Conservation (phyloP, 148 eudicot species). For the Salicornia ramosissima region DNA sequence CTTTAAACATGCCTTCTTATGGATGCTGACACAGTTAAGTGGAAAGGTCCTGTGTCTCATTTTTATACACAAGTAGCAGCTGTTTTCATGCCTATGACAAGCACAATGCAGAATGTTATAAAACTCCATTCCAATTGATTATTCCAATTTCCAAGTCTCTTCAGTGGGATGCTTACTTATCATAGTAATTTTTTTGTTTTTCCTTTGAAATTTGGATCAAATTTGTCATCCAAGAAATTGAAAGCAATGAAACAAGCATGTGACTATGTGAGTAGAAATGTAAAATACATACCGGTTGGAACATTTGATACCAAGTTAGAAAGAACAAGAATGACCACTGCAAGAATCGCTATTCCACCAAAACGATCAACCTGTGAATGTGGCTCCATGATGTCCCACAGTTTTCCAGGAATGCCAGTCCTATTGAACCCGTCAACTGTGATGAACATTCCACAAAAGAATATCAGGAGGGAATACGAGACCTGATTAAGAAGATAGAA, state of each 20-base stretch:
- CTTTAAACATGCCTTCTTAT: no score
- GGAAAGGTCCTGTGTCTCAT: no score
- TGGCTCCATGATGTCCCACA: conserved; percentile 89
- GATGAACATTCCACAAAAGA: conserved; percentile 94
- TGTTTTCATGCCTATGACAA: no score
- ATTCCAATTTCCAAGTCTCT: no score
- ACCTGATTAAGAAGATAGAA: conserved; percentile 39
- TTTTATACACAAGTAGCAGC: no score
- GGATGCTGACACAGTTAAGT: no score
- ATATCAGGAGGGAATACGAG: conserved; percentile 75
- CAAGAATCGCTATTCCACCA: conserved; percentile 55
- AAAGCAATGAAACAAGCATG: background rate
- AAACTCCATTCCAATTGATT: no score
- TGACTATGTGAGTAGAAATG: conserved; percentile 1
- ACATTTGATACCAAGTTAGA: conserved; percentile 87
- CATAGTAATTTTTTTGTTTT: no score
- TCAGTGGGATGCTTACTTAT: no score
- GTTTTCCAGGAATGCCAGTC: conserved; percentile 70
- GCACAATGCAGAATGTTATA: no score
- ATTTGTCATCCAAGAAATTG: no score
- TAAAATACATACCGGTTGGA: conserved; percentile 63
- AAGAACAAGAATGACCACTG: conserved; percentile 64
- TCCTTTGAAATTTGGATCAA: no score
- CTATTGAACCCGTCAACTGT: conserved; percentile 85
- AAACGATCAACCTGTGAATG: conserved; percentile 56